Base-by-base conservation (phyloP, 768 basidiomycete species). In the Panellus pusillus region DNA sequence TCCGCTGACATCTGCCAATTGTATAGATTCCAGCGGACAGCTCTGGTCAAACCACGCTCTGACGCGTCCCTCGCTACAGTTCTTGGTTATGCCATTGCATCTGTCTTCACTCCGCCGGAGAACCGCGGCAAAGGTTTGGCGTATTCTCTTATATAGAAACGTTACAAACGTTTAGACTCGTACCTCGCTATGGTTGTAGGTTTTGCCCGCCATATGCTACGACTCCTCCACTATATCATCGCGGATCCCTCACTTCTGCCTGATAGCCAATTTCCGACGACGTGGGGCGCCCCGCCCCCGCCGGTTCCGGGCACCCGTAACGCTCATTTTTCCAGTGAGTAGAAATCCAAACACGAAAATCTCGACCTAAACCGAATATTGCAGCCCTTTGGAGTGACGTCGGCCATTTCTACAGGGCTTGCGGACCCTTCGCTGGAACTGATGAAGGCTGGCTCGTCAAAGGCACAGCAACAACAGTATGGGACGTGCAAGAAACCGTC, bases 171-270 rank as follows among this genome's bases (percentile, higher is more conserved):
- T 24, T 24, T 24, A 3, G 6, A 24, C 6, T 24, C 24, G 24
- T 24, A 24, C 24, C 24, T 24, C 24, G 24, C 24, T 24, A 24
- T 24, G 24, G 24, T 24, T 24, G 24, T 24, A 24, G 24, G 86
- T 17, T 86, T 84, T 55, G 83, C 79, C 9, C 63, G 65, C 11
- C 80, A 83, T 55, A 83, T 86, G 83, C 83, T 86, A 83, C 71
- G 76, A 13, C 73, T 87, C 19, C 50, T 87, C 32, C 84, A 87
- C 61, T 80, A 77, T 75, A 74, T 81, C 12, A 66, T 79, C 35
- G 78, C 77, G 6, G 69, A 72, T 12, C 55, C 54, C 27, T 59
- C 51, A 45, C 46, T 57, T 2, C 62, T 62, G 24, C 65, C 65
- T 13, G 0, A 4, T n/a, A 48, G 44, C 42, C 57, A 50, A 52